Base-by-base conservation (phyloP, 2,329 filamentous ascomycete species). In the Cryphonectria radicalis region DNA sequence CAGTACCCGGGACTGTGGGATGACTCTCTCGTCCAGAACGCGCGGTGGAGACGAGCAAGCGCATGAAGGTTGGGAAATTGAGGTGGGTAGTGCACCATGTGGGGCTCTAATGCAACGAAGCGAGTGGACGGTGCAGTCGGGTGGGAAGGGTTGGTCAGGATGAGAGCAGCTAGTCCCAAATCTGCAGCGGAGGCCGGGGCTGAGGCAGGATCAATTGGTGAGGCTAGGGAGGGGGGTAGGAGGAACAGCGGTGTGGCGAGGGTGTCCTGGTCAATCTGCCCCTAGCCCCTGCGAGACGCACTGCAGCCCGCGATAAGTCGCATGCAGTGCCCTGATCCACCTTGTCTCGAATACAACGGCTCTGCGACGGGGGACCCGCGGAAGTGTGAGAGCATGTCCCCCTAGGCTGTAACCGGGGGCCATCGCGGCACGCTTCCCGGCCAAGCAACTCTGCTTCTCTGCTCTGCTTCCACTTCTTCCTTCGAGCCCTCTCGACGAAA, bases 281-380 rank as follows among this genome's bases (percentile, higher is more conserved):
- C 43, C n/a, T 13, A 8, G 28, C 57, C 59, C 67, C 60, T 60
- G 66, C 66, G 25, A 50, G 59, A 40, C 25, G 55, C 59, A 62
- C 59, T 62, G 59, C 59, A 62, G 43, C 37, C 28, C 67, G 42
- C 67, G 67, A 69, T 40, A 69, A 69, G 67, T 69, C 60, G 67
- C 60, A 69, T 63, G 59, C 67, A 63, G 28, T 40, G 67, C 13
- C 60, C 63, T 32, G 67, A 32, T 53, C 68, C 68, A 67, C 37
- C 67, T 66, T 72, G 68, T 72, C 68, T 72, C 68, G 70, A 69
- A 60, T 69, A 70, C 70, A 70, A 72, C 57, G 62, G 70, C 68
- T 72, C 66, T 53, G 70, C 67, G 64, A 70, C 68, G 64, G 70
- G 63, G 70, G 68, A 55, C 68, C 69, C 70, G 68, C 70, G 68